phyloP scores from a whole-genome alignment of 1,139 yeast species.

The Saccharomycopsis hybrid region DNA sequence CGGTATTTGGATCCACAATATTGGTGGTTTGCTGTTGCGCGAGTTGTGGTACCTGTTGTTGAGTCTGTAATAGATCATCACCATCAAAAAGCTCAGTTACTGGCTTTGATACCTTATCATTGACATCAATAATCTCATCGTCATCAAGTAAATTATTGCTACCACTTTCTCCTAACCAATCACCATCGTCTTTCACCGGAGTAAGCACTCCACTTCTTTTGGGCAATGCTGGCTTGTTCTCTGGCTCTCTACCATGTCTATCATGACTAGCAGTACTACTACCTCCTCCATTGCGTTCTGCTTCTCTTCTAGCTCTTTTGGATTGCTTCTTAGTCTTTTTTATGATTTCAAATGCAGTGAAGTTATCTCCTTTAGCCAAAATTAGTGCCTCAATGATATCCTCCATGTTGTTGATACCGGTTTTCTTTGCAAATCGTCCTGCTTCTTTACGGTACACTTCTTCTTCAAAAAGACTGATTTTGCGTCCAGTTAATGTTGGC shows the following conservation, averaged over 20 bases:
- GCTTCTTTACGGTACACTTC: conserved; percentile 20
- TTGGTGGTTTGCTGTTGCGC: conserved; percentile 8
- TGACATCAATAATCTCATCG: conserved; percentile 9
- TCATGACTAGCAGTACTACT: not conserved
- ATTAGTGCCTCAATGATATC: conserved; percentile 20
- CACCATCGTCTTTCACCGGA: conserved; percentile 12
- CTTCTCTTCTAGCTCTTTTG: not conserved
- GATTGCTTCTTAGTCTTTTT: conserved; percentile 11
- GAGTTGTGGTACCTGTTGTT: not conserved
- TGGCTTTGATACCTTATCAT: conserved; percentile 16
- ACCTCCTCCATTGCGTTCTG: not conserved
- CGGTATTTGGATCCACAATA: conserved; percentile 12
- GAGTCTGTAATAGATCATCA: not conserved
- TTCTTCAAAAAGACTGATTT: conserved; percentile 16
- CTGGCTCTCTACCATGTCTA: not conserved
- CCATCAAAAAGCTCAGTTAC: conserved; percentile 21
- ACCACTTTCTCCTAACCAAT: conserved; percentile 15
- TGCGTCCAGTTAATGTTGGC: conserved; percentile 17
- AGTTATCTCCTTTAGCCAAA: conserved; percentile 20
- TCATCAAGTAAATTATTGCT: conserved; percentile 16
- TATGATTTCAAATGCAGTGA: conserved; percentile 19
- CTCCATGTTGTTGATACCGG: conserved; percentile 13
- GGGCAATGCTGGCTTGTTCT: conserved; percentile 17
- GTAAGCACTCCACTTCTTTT: conserved; percentile 16
- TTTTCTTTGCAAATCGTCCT: conserved; percentile 16